Evolutionary conservation across 2,329 filamentous ascomycete species (phyloP).

Genomic region (Colletotrichum melonis): DNA sequence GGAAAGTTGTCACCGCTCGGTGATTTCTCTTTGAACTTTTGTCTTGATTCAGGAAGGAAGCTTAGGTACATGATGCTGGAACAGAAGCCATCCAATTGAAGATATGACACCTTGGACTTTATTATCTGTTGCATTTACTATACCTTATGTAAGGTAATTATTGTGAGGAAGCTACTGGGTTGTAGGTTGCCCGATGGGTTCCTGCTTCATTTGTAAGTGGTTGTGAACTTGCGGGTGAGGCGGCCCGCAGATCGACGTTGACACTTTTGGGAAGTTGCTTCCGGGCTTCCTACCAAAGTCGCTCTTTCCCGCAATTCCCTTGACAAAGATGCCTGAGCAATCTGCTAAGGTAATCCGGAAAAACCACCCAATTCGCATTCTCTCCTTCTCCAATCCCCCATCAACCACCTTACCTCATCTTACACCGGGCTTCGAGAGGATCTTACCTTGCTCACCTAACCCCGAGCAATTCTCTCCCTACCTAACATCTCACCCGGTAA

Average conservation of each 20-base stretch:
- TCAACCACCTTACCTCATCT: neutral
- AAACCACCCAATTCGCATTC: constrained; percentile 16
- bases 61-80: too few species aligned
- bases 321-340: constrained; percentile 4
- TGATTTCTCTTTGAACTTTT: neutral
- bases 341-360: constrained; percentile 26
- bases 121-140: too few species aligned
- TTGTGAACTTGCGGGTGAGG: neutral
- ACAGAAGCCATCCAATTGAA: too few species aligned
- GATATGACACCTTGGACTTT: too few species aligned
- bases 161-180: too few species aligned
- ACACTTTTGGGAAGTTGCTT: constrained; percentile 11
- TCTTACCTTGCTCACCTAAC: neutral
- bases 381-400: neutral
- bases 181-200: neutral
- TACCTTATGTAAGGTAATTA: too few species aligned
- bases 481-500: neutral
- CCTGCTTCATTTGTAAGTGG: neutral
- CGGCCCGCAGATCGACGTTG: neutral
- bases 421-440: neutral
- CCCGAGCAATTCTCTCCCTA: neutral
- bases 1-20: neutral
- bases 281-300: constrained; percentile 7
- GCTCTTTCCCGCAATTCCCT: neutral
- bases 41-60: neutral